Base-by-base conservation (phyloP, 257 asterid species). In the Misopates orontium region DNA sequence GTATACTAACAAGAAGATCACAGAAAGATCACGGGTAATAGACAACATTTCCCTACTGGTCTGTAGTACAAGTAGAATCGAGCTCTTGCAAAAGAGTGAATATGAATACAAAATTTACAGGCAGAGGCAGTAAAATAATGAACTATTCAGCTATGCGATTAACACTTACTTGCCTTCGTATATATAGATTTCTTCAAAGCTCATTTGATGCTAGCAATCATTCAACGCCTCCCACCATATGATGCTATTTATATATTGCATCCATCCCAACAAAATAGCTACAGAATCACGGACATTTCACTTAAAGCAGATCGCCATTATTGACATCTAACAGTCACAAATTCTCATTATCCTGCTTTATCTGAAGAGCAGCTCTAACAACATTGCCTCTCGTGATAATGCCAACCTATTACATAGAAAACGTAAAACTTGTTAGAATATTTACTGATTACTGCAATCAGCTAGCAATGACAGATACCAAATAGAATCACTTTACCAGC, bases 371-470 rank as follows among this genome's bases (percentile, higher is more conserved):
- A 22, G 91, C 98, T 74, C 91, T 84, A 28, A 92, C 90, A 31
- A 92, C 90, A 56, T 92, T 89, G 13, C 98, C 98, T 78, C 97
- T 80, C 15, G 98, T 89, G 59, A 92, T 78, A 41, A 92, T 84
- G 53, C 98, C 98, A 62, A 87, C 85, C 98, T 92, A 69, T 66
- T 64, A 69, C 14, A 66, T 41, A 50, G 62, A 5, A 66, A 62
- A 69, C 28, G 55, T 0, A 12, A 32, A 32, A 40, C 1, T 21
- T 16, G 28, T 69, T 21, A 75, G 67, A 70, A 60, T 41, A 32
- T 49, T 49, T 49, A 36, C 53, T 66, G 22, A 52, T 39, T 60
- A 9, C 48, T 49, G 61, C 18, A 40, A 47, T 2, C 28, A 41
- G 22, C 21, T 40, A 31, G 1, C 13, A 51, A 62, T 16, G 22